Percentiles rank a stretch among this genome's conserved stretches.
Evolutionary conservation across 1,139 yeast genomes (phyloP).

Genomic region (Eremothecium sinecaudum): DNA sequence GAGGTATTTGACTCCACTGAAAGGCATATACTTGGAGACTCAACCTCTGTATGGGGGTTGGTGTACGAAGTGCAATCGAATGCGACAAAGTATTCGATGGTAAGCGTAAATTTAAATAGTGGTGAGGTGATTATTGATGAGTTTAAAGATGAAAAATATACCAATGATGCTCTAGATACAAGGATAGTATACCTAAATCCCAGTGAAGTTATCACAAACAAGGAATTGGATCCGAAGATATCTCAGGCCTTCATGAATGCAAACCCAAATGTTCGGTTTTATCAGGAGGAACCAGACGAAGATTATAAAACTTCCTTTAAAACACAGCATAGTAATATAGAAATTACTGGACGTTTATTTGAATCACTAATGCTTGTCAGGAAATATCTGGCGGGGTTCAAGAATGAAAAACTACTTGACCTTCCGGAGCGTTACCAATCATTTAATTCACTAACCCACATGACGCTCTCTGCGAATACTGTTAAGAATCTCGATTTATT

Average conservation of each 20-base stretch:
- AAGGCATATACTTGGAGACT: constrained; percentile 22
- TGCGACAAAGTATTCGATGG: constrained; percentile 30
- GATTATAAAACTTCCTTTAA: neutral
- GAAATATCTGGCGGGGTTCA: constrained; percentile 52
- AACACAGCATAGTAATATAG: neutral
- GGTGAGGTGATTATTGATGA: constrained; percentile 70
- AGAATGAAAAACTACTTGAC: constrained; percentile 48
- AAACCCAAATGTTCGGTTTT: constrained; percentile 18
- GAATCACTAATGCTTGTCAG: constrained; percentile 32
- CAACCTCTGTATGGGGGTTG: constrained; percentile 26
- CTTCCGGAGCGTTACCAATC: constrained; percentile 41
- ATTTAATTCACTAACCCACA: constrained; percentile 45
- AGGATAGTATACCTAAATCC: constrained; percentile 67
- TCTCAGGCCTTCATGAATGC: constrained; percentile 16
- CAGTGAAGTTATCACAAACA: constrained; percentile 51
- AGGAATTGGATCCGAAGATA: constrained; percentile 26
- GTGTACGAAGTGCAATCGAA: constrained; percentile 7
- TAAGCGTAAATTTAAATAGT: constrained; percentile 67
- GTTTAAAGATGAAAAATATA: constrained; percentile 45
- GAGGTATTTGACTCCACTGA: constrained; percentile 38
- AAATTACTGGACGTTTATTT: neutral
- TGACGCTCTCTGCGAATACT: constrained; percentile 64
- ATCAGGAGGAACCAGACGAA: constrained; percentile 3
- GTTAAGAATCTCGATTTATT: constrained; percentile 67
- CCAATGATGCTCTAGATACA: constrained; percentile 58